These are phyloP conservation scores for Vigna reflexopilosa DNA, from an alignment of 306 rosid species.

Conservation along the genomic window DNA sequence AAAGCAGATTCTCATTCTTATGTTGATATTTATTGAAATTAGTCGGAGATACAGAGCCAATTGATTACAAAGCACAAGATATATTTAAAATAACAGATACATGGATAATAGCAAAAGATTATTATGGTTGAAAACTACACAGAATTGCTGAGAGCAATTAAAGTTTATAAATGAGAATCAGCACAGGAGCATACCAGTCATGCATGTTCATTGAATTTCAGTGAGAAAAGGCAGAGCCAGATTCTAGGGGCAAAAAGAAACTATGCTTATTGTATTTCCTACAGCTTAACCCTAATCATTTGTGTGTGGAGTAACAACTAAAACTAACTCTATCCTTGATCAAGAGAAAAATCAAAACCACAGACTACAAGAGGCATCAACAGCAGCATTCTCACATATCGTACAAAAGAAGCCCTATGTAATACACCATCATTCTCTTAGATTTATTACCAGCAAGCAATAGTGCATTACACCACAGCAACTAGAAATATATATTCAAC, in stretches of 20 bases:
- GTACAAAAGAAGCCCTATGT: not conserved
- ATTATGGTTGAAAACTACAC: no score
- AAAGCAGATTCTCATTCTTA: no score
- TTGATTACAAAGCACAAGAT: no score
- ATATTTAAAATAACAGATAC: no score
- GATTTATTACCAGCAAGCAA: not conserved
- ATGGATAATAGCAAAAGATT: no score
- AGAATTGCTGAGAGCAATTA: no score
- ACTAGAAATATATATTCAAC: constrained; percentile 2
- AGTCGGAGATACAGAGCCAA: no score
- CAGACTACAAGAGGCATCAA: constrained; percentile 9
- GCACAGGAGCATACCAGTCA: no score
- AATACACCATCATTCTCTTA: not conserved
- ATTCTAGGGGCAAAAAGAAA: constrained; percentile 12
- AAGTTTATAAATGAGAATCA: not conserved
- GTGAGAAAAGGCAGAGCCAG: not conserved
- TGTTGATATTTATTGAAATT: no score
- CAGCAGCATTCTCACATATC: not conserved
- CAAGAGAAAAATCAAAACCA: not conserved
- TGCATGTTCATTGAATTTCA: not conserved
- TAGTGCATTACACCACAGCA: not conserved
- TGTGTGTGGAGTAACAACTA: not conserved
- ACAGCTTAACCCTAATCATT: not conserved
- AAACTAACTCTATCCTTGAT: not conserved
- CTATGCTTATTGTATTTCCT: not conserved